Evolutionary conservation across 352 stramenopile genomes (phyloP).

Genomic region (Phytophthora megakarya): DNA sequence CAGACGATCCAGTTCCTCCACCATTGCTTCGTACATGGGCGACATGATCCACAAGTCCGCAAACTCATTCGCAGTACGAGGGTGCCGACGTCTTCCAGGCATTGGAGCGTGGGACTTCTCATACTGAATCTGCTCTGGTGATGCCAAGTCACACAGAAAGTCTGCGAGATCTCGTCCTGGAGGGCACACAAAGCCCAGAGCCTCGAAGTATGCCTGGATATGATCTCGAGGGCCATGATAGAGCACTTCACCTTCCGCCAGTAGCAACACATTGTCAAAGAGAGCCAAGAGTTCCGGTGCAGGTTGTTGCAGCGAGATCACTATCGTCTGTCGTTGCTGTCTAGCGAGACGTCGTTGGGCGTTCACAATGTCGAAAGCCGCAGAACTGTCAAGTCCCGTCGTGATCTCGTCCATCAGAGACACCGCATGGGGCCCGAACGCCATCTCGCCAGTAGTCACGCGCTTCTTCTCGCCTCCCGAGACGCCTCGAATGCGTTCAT

Average conservation of each 20-base stretch:
- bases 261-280: slow-evolving; percentile 93
- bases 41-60: slow-evolving; percentile 52
- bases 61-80: slow-evolving; percentile 43
- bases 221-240: slow-evolving; percentile 78
- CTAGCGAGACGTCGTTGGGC: slow-evolving; percentile 40
- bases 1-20: slow-evolving; percentile 37
- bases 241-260: slow-evolving; percentile 88
- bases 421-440: slow-evolving; percentile 68
- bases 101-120: slow-evolving; percentile 28
- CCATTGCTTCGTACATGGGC: slow-evolving; percentile 44
- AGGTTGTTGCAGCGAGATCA: slow-evolving; percentile 87
- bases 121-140: slow-evolving; percentile 46
- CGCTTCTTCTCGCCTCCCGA: slow-evolving; percentile 92
- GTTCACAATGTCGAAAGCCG: slow-evolving; percentile 53
- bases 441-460: slow-evolving; percentile 88
- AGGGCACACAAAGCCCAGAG: slow-evolving; percentile 63
- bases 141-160: slow-evolving; percentile 55
- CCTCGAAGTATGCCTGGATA: slow-evolving; percentile 80
- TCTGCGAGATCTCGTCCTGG: slow-evolving; percentile 46
- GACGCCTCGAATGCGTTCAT: slow-evolving; percentile 60
- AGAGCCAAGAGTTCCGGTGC: slow-evolving; percentile 90
- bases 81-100: slow-evolving; percentile 37
- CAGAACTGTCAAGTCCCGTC: slow-evolving; percentile 51
- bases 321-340: slow-evolving; percentile 51
- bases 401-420: slow-evolving; percentile 60